phyloP scores from a whole-genome alignment of 2,329 filamentous ascomycete species.

The Fusarium abutilonis region DNA sequence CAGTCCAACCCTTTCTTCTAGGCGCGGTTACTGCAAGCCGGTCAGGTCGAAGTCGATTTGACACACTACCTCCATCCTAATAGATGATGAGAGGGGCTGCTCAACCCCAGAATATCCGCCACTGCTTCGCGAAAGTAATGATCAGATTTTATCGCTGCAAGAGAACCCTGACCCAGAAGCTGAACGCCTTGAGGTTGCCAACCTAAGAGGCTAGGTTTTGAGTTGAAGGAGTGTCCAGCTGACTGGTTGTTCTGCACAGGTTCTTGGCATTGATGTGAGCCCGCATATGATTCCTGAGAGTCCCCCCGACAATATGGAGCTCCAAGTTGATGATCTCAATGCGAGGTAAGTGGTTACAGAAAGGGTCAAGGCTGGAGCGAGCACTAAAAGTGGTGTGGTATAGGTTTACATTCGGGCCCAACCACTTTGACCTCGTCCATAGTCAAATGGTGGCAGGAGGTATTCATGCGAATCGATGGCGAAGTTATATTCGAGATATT shows the following conservation, averaged over 20 bases:
- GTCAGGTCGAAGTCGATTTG: neutral
- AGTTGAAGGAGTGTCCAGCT: neutral
- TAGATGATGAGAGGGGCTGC: neutral
- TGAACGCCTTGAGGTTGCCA: neutral
- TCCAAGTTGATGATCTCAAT: slow-evolving; percentile 79
- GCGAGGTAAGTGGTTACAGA: slow-evolving; percentile 56
- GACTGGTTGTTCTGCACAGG: slow-evolving; percentile 55
- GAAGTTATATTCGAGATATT: slow-evolving; percentile 79
- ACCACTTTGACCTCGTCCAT: slow-evolving; percentile 84
- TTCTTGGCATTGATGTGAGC: slow-evolving; percentile 76
- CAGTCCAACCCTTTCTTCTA: neutral
- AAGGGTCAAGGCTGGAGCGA: neutral
- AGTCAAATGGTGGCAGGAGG: slow-evolving; percentile 78
- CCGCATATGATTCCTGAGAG: slow-evolving; percentile 74
- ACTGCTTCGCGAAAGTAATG: neutral
- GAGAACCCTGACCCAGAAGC: neutral
- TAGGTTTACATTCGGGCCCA: slow-evolving; percentile 73
- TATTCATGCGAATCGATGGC: slow-evolving; percentile 78
- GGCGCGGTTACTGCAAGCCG: neutral
- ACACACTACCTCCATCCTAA: neutral
- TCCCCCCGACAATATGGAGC: slow-evolving; percentile 71
- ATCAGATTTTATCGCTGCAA: neutral
- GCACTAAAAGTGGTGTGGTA: slow-evolving; percentile 8
- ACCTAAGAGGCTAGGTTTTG: neutral
- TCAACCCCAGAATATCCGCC: neutral